Conservation (phyloP, 495 filamentous ascomycete species). For the Aspergillus sclerotioniger region DNA sequence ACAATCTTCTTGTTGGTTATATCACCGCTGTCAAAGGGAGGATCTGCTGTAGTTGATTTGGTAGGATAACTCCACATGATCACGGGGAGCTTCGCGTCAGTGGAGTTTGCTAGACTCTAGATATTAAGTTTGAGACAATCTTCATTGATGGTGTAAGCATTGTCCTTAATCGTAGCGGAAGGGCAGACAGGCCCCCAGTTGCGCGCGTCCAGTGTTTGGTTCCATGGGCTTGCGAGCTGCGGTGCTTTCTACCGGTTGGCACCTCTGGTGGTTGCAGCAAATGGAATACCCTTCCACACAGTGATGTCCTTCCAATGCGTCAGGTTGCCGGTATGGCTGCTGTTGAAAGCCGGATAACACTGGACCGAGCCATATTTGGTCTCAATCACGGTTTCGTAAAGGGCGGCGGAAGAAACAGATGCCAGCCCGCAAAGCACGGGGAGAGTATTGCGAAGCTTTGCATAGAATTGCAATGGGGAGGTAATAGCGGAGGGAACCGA, state of each 20-base stretch:
- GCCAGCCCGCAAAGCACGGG: too few relatives aligned
- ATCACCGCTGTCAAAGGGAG: neutral
- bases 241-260: neutral
- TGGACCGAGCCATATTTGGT: neutral
- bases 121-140: neutral
- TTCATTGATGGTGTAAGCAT: neutral
- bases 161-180: neutral
- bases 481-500: too few relatives aligned
- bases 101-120: neutral
- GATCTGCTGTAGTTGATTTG: neutral
- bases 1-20: too few relatives aligned
- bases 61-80: neutral
- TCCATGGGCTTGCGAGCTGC: neutral
- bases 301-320: neutral
- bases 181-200: neutral
- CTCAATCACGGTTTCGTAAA: neutral
- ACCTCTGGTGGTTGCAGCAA: neutral
- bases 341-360: neutral
- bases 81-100: neutral
- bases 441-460: too few relatives aligned
- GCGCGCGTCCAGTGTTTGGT: neutral
- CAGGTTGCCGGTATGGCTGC: neutral
- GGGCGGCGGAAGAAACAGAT: too few relatives aligned
- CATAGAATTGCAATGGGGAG: too few relatives aligned
- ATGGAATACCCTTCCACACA: neutral